Conservation (phyloP, 2,329 filamentous ascomycete species). For the Hypoxylon sp. region DNA sequence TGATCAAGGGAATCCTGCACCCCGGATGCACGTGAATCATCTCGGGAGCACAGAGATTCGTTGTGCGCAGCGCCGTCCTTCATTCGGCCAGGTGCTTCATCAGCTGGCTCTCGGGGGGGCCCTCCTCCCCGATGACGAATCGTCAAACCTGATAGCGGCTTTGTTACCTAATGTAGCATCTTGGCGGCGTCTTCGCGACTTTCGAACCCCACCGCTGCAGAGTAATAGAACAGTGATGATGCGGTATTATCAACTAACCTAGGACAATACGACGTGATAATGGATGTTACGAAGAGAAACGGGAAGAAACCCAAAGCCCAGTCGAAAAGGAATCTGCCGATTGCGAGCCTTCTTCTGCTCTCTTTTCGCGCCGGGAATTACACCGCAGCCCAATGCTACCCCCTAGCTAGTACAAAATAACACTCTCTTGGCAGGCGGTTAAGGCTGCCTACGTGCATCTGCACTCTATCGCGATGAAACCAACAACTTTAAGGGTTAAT, state of each 20-base stretch:
- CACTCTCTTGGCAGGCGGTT: constrained; percentile 41
- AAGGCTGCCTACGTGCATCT: constrained; percentile 45
- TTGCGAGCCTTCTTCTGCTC: constrained; percentile 24
- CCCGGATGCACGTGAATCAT: constrained; percentile 43
- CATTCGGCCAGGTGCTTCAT: constrained; percentile 37
- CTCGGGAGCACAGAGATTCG: constrained; percentile 36
- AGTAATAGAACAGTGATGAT: constrained; percentile 8
- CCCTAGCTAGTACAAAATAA: constrained; percentile 32
- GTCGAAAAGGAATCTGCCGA: constrained; percentile 38
- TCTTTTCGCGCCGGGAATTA: constrained; percentile 44
- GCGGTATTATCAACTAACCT: constrained; percentile 4
- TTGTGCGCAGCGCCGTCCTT: constrained; percentile 25
- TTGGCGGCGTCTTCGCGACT: constrained; percentile 25
- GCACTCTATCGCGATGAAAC: constrained; percentile 40
- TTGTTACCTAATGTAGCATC: constrained; percentile 44
- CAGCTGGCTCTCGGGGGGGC: constrained; percentile 16
- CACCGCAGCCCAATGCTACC: constrained; percentile 42
- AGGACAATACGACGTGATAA: constrained; percentile 31
- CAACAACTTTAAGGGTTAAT: constrained; percentile 27
- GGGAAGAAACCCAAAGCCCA: constrained; percentile 3
- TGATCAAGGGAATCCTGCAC: constrained; percentile 39
- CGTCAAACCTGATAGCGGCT: constrained; percentile 37
- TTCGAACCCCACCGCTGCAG: constrained; percentile 25
- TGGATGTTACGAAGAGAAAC: constrained; percentile 35
- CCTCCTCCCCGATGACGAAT: constrained; percentile 32